Evolutionary conservation across 2,329 filamentous ascomycete genomes (phyloP), one percentile per base, ranked within the genome.

Genomic region (Pseudogymnoascus sp.): DNA sequence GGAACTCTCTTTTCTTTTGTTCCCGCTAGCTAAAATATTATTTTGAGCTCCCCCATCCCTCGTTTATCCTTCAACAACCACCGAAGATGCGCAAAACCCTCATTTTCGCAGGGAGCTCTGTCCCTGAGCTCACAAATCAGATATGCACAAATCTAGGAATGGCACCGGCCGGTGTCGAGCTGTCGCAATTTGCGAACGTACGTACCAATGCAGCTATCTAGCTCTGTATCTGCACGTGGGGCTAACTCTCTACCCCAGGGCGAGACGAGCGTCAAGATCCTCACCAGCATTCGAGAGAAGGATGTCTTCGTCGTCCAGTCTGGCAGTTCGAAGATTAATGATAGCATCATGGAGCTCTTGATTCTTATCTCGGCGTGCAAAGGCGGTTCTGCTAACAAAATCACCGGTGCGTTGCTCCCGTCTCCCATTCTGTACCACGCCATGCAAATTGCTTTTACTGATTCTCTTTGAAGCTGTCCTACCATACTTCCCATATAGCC

Each of bases 281-380:
- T 88, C 74, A 87, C 84, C 56, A 88, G 85, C 76, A 92, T 99
- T 68, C 90, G 95, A 70, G 96, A 99, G 75, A 96, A 97, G 77
- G 93, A 99, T 83, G 93, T 99, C 71, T 99, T 97, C 77, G 93
- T 99, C 74, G 89, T 99, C 66, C 95, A 99, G 81, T 97, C 93
- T 67, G 95, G 95, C 68, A 97, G 95, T 78, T 84, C 87, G 74
- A 91, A 89, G 78, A 96, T 97, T 82, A 99, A 99, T 76, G 95
- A 99, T 79, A 96, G 91, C 73, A 92, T 99, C 74, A 97, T 99
- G 92, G 95, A 99, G 82, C 84, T 99, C 74, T 84, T 99, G 74
- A 97, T 99, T 77, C 96, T 99, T 91, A 97, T 97, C 72, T 95
- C 91, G 68, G 95, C 95, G 70, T 99, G 95, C 84, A 97, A 97